A percentile compares a stretch with the other conserved stretches of the same genome.
phyloP scores from a whole-genome alignment of 2,329 filamentous ascomycete species.

The Aspergillaceae sp. region DNA sequence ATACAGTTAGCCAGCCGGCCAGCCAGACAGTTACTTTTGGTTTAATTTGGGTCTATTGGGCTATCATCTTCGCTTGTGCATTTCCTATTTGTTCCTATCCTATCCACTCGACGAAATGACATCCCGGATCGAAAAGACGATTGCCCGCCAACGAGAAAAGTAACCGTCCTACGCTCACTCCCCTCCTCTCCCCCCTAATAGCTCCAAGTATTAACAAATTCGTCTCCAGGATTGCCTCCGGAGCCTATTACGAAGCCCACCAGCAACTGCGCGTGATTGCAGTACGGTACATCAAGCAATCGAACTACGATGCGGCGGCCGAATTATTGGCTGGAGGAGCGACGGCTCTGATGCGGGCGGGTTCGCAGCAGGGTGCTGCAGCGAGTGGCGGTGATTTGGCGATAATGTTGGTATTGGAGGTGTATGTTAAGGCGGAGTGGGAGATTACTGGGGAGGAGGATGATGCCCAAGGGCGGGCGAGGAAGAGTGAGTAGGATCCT shows the following conservation, averaged over 20 bases:
- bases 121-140: constrained; percentile 57
- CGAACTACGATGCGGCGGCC: constrained; percentile 75
- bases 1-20: background rate
- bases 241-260: constrained; percentile 95
- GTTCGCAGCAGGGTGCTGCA: constrained; percentile 72
- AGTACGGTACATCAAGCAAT: constrained; percentile 81
- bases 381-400: constrained; percentile 87
- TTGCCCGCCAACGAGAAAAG: constrained; percentile 70
- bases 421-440: constrained; percentile 79
- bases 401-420: constrained; percentile 76
- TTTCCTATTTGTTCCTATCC: background rate
- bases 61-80: background rate
- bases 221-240: constrained; percentile 64
- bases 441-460: constrained; percentile 51
- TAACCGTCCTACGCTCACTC: constrained; percentile 25
- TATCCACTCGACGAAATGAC: constrained; percentile 24
- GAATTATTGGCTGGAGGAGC: constrained; percentile 81
- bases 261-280: constrained; percentile 96
- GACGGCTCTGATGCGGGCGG: constrained; percentile 59
- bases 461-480: constrained; percentile 55
- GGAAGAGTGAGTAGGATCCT: constrained; percentile 35
- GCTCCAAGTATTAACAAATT: background rate
- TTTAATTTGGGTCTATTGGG: background rate
- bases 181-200: background rate
- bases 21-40: background rate